These are phyloP conservation scores for Malus hybrid DNA, from an alignment of 331 rosid species.

Conservation along the genomic window DNA sequence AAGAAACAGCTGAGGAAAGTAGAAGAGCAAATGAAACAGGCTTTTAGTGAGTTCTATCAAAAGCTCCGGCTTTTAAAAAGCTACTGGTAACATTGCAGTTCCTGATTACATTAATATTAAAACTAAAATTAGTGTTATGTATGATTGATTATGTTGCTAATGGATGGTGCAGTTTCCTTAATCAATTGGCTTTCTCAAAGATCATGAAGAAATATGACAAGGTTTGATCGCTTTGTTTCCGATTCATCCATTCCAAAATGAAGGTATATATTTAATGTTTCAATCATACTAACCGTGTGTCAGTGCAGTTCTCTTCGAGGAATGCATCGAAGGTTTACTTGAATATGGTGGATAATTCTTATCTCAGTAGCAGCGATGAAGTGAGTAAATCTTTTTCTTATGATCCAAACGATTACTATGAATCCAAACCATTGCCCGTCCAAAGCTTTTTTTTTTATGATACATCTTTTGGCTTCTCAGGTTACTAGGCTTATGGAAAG, in stretches of 20 bases:
- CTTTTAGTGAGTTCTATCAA: slow-evolving; percentile 40
- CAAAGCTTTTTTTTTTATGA: not conserved
- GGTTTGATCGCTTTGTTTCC: slow-evolving; percentile 26
- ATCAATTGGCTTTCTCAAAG: slow-evolving; percentile 41
- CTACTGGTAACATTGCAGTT: slow-evolving; percentile 37
- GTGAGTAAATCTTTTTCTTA: slow-evolving; percentile 14
- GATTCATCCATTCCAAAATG: not conserved
- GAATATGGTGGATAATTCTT: slow-evolving; percentile 59
- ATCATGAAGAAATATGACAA: slow-evolving; percentile 71
- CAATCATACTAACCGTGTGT: not conserved
- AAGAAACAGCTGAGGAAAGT: slow-evolving; percentile 50
- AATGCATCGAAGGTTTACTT: slow-evolving; percentile 54
- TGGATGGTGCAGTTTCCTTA: slow-evolving; percentile 51
- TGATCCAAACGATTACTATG: not conserved
- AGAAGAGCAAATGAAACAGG: slow-evolving; percentile 40
- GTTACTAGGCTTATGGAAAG: slow-evolving; percentile 53
- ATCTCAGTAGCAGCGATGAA: slow-evolving; percentile 45
- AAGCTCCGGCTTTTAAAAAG: slow-evolving; percentile 59
- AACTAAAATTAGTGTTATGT: not conserved
- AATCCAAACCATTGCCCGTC: not conserved
- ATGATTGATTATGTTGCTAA: slow-evolving; percentile 2
- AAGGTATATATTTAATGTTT: not conserved
- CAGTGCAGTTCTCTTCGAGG: slow-evolving; percentile 41
- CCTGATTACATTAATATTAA: not conserved
- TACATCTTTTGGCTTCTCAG: slow-evolving; percentile 24